Conservation (phyloP, 371 early-diverging fungal species). For the Apophysomyces ossiformis region DNA sequence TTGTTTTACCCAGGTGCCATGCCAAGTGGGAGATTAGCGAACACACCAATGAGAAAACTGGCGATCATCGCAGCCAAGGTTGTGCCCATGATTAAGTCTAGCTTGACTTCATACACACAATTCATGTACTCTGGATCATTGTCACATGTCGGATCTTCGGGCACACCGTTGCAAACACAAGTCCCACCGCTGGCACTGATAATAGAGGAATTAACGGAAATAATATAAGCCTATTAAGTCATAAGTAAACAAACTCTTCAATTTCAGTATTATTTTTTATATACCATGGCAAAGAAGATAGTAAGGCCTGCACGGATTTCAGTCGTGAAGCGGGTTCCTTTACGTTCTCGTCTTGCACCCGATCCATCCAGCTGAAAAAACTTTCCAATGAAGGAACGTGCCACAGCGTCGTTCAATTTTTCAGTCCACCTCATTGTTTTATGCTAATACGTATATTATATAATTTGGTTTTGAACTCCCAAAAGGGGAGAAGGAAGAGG, state of each 20-base stretch:
- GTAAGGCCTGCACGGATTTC: constrained; percentile 74
- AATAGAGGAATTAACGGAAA: constrained; percentile 75
- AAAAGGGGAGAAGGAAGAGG: neutral
- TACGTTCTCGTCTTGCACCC: constrained; percentile 53
- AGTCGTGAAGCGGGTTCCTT: constrained; percentile 63
- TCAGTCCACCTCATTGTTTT: constrained; percentile 32
- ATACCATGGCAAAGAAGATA: constrained; percentile 70
- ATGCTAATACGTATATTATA: neutral
- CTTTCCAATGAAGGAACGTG: constrained; percentile 56
- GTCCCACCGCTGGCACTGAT: constrained; percentile 76
- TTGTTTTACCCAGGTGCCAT: constrained; percentile 65
- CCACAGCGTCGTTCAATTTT: constrained; percentile 56
- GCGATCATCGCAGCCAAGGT: constrained; percentile 67
- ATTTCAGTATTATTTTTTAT: neutral
- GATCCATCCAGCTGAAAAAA: constrained; percentile 73
- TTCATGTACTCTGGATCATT: constrained; percentile 55
- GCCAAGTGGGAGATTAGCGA: constrained; percentile 76
- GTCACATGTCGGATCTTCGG: constrained; percentile 47
- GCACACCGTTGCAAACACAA: constrained; percentile 60
- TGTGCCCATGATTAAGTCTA: constrained; percentile 73
- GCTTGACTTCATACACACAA: constrained; percentile 64
- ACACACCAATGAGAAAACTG: constrained; percentile 65
- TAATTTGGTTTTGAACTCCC: neutral
- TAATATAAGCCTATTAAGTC: constrained; percentile 57
- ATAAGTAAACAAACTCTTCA: neutral